Evolutionary conservation across 306 rosid species (phyloP).

Genomic region (Cicer bijugum): DNA sequence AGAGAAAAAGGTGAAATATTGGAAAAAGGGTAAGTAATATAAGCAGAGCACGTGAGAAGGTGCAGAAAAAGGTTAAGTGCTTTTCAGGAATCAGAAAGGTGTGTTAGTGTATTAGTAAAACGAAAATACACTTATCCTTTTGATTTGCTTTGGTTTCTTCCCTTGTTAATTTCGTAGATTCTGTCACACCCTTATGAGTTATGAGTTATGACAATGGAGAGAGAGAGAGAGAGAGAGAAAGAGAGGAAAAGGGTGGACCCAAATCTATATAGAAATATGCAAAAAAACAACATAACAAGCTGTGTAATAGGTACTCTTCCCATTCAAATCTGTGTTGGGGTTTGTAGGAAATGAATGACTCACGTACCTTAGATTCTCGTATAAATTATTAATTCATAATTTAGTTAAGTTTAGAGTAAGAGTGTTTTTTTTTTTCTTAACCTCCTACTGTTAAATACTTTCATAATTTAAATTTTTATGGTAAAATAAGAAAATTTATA

Average conservation of each 20-base stretch:
- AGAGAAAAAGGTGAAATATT: slow-evolving; percentile 25
- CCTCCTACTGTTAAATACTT: no score
- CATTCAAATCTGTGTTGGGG: slow-evolving; percentile 84
- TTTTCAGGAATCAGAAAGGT: slow-evolving; percentile 60
- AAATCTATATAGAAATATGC: slow-evolving; percentile 78
- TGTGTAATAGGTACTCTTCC: slow-evolving; percentile 73
- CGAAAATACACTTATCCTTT: slow-evolving; percentile 44
- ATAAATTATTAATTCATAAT: not conserved
- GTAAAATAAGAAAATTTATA: no score
- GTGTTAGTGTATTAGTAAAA: slow-evolving; percentile 37
- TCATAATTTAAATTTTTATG: no score
- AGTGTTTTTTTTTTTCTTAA: no score
- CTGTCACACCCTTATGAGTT: slow-evolving; percentile 48
- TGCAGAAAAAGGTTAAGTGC: slow-evolving; percentile 60
- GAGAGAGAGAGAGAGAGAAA: not conserved
- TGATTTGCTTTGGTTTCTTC: slow-evolving; percentile 45
- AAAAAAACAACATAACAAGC: slow-evolving; percentile 74
- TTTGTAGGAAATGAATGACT: slow-evolving; percentile 60
- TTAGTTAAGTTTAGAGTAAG: not conserved
- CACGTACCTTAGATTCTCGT: slow-evolving; percentile 68
- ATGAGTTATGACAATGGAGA: slow-evolving; percentile 1
- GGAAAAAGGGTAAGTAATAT: slow-evolving; percentile 22
- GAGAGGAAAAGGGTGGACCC: slow-evolving; percentile 62
- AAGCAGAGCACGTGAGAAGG: slow-evolving; percentile 65
- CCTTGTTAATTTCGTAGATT: slow-evolving; percentile 55